These are phyloP conservation scores for Botrytis sinoallii DNA, from an alignment of 2,329 filamentous ascomycete species.

Conservation along the genomic window DNA sequence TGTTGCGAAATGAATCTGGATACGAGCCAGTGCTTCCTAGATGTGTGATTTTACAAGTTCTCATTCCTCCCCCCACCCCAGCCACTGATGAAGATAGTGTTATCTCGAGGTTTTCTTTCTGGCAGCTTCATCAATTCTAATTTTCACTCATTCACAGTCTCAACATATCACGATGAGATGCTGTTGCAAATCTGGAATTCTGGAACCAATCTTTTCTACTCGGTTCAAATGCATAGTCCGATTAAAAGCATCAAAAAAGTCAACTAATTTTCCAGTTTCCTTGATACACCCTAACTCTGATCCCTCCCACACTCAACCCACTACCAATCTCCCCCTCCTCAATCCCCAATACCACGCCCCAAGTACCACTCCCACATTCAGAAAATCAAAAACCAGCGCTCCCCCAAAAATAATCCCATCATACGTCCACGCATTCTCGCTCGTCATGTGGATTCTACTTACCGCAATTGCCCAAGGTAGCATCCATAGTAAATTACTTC, in stretches of 20 bases:
- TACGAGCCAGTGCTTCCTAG: background rate
- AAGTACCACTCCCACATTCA: constrained; percentile 26
- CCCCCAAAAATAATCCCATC: constrained; percentile 66
- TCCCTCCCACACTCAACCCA: background rate
- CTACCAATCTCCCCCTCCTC: constrained; percentile 21
- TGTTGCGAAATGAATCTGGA: background rate
- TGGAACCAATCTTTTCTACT: background rate
- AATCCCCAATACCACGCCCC: constrained; percentile 25
- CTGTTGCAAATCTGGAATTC: background rate
- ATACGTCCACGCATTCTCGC: constrained; percentile 62
- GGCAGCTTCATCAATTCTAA: background rate
- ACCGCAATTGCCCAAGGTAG: constrained; percentile 68
- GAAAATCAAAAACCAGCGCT: constrained; percentile 64
- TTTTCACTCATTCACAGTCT: background rate
- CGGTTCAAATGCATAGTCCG: background rate
- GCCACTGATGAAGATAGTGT: background rate
- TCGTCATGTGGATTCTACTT: constrained; percentile 46
- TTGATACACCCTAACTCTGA: background rate
- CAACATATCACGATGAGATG: background rate
- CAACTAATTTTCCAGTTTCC: background rate
- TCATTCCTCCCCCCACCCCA: too few relatives aligned
- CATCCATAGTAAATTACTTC: constrained; percentile 65
- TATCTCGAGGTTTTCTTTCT: background rate
- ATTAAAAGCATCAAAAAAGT: background rate
- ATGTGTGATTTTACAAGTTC: background rate